Evolutionary conservation across 352 stramenopile species (phyloP).

Genomic region (Phytophthora aleatoria): DNA sequence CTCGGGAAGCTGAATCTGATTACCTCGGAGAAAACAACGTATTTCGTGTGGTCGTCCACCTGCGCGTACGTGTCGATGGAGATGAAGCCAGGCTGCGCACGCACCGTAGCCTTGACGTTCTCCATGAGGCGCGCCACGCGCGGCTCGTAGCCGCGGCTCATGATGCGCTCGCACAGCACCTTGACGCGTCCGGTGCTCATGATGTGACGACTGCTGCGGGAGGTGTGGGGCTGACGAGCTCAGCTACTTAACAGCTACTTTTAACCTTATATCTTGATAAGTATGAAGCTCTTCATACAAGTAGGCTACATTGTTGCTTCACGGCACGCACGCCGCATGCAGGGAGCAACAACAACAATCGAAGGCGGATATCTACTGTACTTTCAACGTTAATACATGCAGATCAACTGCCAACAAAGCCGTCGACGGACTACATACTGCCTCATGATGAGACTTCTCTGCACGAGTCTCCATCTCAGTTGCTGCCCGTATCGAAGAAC

Average conservation of each 20-base stretch:
- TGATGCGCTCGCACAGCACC: conserved; percentile 88
- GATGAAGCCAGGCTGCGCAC: conserved; percentile 72
- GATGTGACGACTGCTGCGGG: neutral
- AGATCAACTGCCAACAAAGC: conserved; percentile 23
- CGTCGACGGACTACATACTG: conserved; percentile 14
- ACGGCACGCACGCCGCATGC: no score
- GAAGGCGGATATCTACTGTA: neutral
- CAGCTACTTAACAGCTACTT: conserved; percentile 9
- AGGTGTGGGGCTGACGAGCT: neutral
- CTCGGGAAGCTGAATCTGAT: neutral
- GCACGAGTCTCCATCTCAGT: conserved; percentile 1
- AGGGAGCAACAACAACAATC: neutral
- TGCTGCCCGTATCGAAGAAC: neutral
- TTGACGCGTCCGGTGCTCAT: conserved; percentile 54
- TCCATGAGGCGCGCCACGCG: conserved; percentile 87
- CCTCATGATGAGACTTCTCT: neutral
- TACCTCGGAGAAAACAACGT: conserved; percentile 90
- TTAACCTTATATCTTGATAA: neutral
- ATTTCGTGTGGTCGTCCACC: conserved; percentile 84
- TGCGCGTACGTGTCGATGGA: conserved; percentile 82
- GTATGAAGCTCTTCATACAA: neutral
- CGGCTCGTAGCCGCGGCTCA: conserved; percentile 87
- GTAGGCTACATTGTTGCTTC: no score
- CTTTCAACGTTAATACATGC: conserved; percentile 33
- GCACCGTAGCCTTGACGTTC: conserved; percentile 82